Conservation (phyloP, 164 flowering plant species). For the Vitis rotundifolia region DNA sequence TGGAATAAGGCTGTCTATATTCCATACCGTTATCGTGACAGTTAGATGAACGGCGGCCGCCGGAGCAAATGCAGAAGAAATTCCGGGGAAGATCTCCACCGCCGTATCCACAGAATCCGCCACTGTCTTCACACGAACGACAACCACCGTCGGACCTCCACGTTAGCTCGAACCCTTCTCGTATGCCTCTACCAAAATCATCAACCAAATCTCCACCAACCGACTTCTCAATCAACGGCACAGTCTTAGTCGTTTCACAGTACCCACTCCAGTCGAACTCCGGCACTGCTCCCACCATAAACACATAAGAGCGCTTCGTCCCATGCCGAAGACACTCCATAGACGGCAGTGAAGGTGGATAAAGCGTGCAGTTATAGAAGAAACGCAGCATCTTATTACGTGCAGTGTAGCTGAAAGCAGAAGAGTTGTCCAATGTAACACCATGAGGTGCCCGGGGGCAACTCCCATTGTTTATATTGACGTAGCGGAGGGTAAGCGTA, state of each 20-base stretch:
- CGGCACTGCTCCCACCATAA: constrained; percentile 4
- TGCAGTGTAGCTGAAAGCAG: neutral
- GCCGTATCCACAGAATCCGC: constrained; percentile 14
- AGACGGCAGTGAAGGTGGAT: constrained; percentile 8
- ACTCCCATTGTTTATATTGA: neutral
- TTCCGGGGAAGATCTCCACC: neutral
- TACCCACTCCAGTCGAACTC: constrained; percentile 17
- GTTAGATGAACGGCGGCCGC: constrained; percentile 7
- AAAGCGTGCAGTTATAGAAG: constrained; percentile 18
- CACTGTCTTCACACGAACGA: constrained; percentile 9
- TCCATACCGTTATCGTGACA: neutral
- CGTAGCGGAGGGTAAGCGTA: constrained; percentile 2
- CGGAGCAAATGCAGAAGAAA: constrained; percentile 13
- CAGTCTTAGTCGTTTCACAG: constrained; percentile 6
- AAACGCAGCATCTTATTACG: constrained; percentile 9
- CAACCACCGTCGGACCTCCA: constrained; percentile 11
- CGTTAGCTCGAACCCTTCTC: constrained; percentile 11
- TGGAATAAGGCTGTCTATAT: no score
- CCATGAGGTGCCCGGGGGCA: constrained; percentile 9
- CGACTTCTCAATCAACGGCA: constrained; percentile 1
- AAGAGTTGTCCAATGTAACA: neutral
- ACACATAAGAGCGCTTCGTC: constrained; percentile 6
- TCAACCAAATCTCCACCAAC: neutral
- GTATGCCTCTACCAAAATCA: constrained; percentile 1
- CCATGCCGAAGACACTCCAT: constrained; percentile 7